Percentiles rank a stretch among this genome's conserved stretches.
phyloP scores from a whole-genome alignment of 805 yeast genomes.

The Brettanomyces sp. region DNA sequence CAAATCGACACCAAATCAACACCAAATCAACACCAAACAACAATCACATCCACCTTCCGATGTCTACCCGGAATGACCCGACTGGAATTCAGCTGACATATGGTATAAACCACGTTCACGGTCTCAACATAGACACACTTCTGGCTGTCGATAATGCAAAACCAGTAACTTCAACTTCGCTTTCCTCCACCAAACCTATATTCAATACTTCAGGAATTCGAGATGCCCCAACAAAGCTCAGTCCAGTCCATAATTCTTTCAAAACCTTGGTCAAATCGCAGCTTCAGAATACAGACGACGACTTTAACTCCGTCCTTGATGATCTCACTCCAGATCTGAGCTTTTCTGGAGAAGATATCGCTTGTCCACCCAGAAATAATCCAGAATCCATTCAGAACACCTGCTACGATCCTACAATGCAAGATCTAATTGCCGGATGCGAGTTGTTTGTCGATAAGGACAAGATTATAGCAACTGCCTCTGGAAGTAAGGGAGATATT shows the following conservation, averaged over 20 bases:
- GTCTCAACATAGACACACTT: background rate
- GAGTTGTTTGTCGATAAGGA: background rate
- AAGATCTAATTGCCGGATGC: background rate
- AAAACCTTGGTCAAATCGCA: no score
- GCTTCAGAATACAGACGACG: no score
- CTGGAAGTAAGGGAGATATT: background rate
- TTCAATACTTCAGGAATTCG: background rate
- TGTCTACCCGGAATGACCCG: background rate
- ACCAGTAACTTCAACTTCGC: background rate
- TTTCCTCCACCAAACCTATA: background rate
- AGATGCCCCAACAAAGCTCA: background rate
- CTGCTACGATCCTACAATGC: no score
- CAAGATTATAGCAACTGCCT: background rate
- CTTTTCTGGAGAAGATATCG: no score
- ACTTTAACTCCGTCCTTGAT: no score
- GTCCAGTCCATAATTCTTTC: background rate
- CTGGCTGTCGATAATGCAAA: background rate
- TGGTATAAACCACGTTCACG: background rate
- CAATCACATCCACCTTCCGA: no score
- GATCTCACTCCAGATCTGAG: no score
- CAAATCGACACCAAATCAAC: no score
- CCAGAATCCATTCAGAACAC: no score
- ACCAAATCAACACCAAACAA: no score
- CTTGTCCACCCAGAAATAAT: no score
- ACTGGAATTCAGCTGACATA: conserved; percentile 1